A percentile compares a stretch with the other conserved stretches of the same genome.
Evolutionary conservation across 2,329 filamentous ascomycete species (phyloP).

Genomic region (Fulvia fulva): DNA sequence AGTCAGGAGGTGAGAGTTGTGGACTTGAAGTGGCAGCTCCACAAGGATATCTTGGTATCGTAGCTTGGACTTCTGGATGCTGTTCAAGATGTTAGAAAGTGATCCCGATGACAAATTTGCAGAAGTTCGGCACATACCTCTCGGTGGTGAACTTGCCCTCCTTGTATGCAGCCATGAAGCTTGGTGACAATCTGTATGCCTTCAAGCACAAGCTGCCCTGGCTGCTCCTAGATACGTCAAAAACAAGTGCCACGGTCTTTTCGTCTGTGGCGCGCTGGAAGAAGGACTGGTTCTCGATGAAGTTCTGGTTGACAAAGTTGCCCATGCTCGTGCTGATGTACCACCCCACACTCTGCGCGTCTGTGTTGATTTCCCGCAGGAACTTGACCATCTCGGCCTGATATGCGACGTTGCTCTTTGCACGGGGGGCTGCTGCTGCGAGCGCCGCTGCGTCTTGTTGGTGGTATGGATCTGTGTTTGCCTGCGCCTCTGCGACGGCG

Average conservation of each 20-base stretch:
- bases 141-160: slow-evolving; percentile 98
- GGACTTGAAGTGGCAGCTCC: slow-evolving; percentile 82
- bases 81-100: slow-evolving; percentile 39
- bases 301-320: slow-evolving; percentile 91
- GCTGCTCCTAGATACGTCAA: slow-evolving; percentile 91
- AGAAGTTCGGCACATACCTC: slow-evolving; percentile 56
- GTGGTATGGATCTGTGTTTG: slow-evolving; percentile 64
- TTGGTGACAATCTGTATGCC: slow-evolving; percentile 82
- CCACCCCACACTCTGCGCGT: slow-evolving; percentile 97
- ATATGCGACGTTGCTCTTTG: slow-evolving; percentile 84
- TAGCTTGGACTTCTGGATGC: slow-evolving; percentile 89
- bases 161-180: slow-evolving; percentile 88
- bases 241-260: slow-evolving; percentile 80
- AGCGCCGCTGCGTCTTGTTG: slow-evolving; percentile 67
- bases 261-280: slow-evolving; percentile 93
- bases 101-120: not conserved
- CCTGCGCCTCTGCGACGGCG: slow-evolving; percentile 54
- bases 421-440: slow-evolving; percentile 82
- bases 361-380: slow-evolving; percentile 93
- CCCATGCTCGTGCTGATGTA: slow-evolving; percentile 99
- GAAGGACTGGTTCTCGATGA: slow-evolving; percentile 96
- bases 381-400: slow-evolving; percentile 97
- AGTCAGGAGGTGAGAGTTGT: slow-evolving; percentile 96
- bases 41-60: slow-evolving; percentile 90
- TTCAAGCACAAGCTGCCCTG: slow-evolving; percentile 86